These are phyloP conservation scores for Lachnellula cervina DNA, from an alignment of 2,329 filamentous ascomycete species.

Conservation along the genomic window DNA sequence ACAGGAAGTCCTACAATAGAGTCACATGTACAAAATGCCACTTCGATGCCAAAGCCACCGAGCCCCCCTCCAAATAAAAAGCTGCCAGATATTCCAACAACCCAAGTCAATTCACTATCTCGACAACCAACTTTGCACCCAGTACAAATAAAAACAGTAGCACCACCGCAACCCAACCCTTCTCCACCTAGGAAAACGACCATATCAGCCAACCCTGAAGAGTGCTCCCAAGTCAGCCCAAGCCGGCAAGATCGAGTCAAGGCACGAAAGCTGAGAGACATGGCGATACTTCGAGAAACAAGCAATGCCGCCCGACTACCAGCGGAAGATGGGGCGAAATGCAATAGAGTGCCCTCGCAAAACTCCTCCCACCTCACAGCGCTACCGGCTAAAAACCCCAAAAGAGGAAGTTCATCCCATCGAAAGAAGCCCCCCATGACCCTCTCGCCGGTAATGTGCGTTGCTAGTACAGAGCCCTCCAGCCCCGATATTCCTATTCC, in stretches of 20 bases:
- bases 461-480: constrained; percentile 5
- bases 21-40: constrained; percentile 1
- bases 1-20: not conserved
- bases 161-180: not conserved
- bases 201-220: not conserved
- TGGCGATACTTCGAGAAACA: constrained; percentile 13
- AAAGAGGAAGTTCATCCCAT: not conserved
- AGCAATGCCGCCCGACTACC: not conserved
- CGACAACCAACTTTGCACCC: not conserved
- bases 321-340: not conserved
- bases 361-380: not conserved
- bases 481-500: not conserved
- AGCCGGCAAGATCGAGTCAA: constrained; percentile 22
- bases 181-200: not conserved
- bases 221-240: not conserved
- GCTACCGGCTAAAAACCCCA: not conserved
- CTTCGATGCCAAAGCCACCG: not conserved
- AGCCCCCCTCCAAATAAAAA: not conserved
- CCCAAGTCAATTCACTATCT: not conserved
- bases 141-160: constrained; percentile 1
- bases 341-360: not conserved
- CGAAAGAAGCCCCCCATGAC: not conserved
- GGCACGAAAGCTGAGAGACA: constrained; percentile 22
- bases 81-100: not conserved
- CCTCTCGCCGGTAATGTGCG: constrained; percentile 12